Evolutionary conservation across 164 flowering plant genomes (phyloP), one percentile per base, ranked within the genome.

Genomic region (Kingdonia uniflora): DNA sequence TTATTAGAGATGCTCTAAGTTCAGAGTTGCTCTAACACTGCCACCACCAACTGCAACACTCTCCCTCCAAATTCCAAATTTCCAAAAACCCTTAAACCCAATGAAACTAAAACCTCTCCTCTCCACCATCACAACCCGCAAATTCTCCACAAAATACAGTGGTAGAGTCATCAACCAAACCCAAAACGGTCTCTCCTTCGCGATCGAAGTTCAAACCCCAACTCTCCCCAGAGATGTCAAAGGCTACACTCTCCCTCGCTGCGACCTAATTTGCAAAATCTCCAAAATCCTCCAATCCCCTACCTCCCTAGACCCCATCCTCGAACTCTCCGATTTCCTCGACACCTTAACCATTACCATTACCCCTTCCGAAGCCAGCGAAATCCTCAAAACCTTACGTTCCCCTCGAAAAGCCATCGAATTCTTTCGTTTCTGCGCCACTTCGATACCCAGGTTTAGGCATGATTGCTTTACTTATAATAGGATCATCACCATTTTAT

Each of bases 171-270:
- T 73, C 25, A 57, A 65, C 19, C 51, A 73, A 23, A 62, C 81
- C 55, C 43, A 69, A 13, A 67, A 76, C 24, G 88, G 90, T 55
- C 80, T 77, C 20, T 50, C 72, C 4, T 59, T 85, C 49, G 63
- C 84, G 55, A 76, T 74, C 59, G 44, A 74, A 58, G 72, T 87
- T 58, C 64, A 62, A 6, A 1, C 76, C 38, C 80, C 76, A 6
- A 43, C 61, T 23, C 47, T 69, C 43, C 67, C 66, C 35, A 39
- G 66, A 63, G 94, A 87, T 68, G 2, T 60, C 19, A 74, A 81
- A 22, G 98, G 96, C 68, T 80, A 84, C 68, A 61, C 77, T 19
- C 74, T 87, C 51, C 98, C 91, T 13, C 94, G 98, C 60, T 89
- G 76, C 20, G 77, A 80, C 69, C 80, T 92, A 48, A 70, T 92